These are phyloP conservation scores for Colletotrichum liaoningense DNA, from an alignment of 2,329 filamentous ascomycete species.

Conservation along the genomic window DNA sequence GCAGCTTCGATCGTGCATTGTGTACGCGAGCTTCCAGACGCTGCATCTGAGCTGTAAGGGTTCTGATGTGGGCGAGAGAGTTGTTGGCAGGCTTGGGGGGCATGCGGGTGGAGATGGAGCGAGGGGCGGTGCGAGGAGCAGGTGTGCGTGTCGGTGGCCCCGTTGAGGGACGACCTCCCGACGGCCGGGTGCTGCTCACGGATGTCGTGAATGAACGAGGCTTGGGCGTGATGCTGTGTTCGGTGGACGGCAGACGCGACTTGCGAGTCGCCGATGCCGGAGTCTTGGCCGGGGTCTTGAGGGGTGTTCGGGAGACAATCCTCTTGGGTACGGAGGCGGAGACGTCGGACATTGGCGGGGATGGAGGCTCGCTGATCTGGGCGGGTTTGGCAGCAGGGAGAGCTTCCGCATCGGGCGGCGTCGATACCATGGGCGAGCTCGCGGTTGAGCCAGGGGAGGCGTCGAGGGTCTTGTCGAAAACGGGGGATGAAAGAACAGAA, in stretches of 20 bases:
- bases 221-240: slow-evolving; percentile 61
- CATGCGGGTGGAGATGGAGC: slow-evolving; percentile 59
- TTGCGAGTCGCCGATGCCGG: slow-evolving; percentile 67
- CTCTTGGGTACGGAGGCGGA: slow-evolving; percentile 57
- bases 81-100: slow-evolving; percentile 68
- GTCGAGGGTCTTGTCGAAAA: slow-evolving; percentile 77
- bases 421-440: slow-evolving; percentile 90
- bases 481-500: slow-evolving; percentile 75
- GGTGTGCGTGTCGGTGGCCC: slow-evolving; percentile 58
- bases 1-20: slow-evolving; percentile 89
- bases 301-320: slow-evolving; percentile 44
- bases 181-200: slow-evolving; percentile 46
- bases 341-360: slow-evolving; percentile 91
- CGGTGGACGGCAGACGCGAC: slow-evolving; percentile 37
- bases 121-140: slow-evolving; percentile 65
- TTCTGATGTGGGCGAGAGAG: slow-evolving; percentile 92
- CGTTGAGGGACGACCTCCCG: slow-evolving; percentile 52
- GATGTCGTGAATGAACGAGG: slow-evolving; percentile 54
- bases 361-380: slow-evolving; percentile 85
- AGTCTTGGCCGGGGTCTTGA: slow-evolving; percentile 54
- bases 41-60: slow-evolving; percentile 96
- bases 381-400: slow-evolving; percentile 61
- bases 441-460: slow-evolving; percentile 85
- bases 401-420: slow-evolving; percentile 73
- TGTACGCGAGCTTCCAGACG: slow-evolving; percentile 94